Base-by-base conservation (phyloP, 768 basidiomycete species). In the Astraeus odoratus region DNA sequence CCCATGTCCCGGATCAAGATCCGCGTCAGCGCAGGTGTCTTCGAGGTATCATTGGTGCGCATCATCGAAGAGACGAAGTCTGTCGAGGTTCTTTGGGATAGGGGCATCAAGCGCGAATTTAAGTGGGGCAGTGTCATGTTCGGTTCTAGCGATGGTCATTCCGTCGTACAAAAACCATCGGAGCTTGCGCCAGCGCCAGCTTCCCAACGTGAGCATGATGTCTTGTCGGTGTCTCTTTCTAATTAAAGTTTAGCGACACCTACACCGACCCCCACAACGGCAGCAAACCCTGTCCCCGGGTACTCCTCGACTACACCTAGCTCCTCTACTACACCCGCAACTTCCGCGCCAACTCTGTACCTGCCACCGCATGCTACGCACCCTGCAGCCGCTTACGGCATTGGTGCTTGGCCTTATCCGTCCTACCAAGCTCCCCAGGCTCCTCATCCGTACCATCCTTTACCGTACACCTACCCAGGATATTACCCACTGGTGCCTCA, bases 111-210 rank as follows among this genome's bases (percentile, higher is more conserved):
- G 63, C 72, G 78, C 44, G 86, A 88, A 59, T 86, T 90, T 57
- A 88, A 86, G 60, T 90, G 87, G 87, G 77, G 80, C 23, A 81
- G 80, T 54, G 78, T 90, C 16, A 74, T 89, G 16, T 83, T 87
- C 48, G 86, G 84, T n/a, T 80, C 73, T 39, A 81, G 77, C 1
- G 83, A 85, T 38, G 76, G 70, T 4, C 78, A 80, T 43, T 57
- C 64, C 15, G 76, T 86, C n/a, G 75, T 75, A 42, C 83, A 85
- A 57, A 86, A 83, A 53, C 84, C 84, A 16, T 71, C 75, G 3
- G 81, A 81, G 51, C 62, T 72, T 23, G 66, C 67, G 9, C 56
- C 67, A 30, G 66, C 67, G 9, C 56, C 67, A 30, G 74, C 76
- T 40, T 58, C 68, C 22, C 64, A 67, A 56, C 65, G 78, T 79